phyloP scores from a whole-genome alignment of 768 basidiomycete genomes.

The Mycena belliarum region DNA sequence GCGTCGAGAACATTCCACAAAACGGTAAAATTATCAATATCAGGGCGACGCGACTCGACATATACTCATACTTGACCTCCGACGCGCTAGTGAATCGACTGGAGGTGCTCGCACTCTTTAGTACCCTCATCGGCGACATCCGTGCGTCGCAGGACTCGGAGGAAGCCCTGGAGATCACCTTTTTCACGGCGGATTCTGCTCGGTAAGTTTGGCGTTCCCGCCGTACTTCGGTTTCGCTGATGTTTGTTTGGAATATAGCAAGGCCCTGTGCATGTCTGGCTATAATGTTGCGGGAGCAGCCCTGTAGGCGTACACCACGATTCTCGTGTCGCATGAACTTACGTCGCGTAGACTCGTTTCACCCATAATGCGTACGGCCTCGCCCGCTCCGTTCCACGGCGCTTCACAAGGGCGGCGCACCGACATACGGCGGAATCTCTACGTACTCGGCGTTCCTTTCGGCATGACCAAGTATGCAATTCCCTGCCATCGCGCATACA shows the following conservation, averaged over 20 bases:
- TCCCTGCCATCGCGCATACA: background rate
- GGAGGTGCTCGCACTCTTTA: constrained; percentile 60
- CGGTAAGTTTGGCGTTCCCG: constrained; percentile 38
- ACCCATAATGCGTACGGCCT: constrained; percentile 27
- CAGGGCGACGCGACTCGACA: background rate
- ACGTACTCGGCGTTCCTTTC: constrained; percentile 83
- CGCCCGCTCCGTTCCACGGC: constrained; percentile 25
- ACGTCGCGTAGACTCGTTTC: constrained; percentile 38
- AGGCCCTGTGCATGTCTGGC: constrained; percentile 67
- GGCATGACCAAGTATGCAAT: constrained; percentile 69
- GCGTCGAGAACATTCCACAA: constrained; percentile 49
- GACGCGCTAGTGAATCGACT: constrained; percentile 34
- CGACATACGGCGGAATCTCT: constrained; percentile 75
- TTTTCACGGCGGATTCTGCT: constrained; percentile 52
- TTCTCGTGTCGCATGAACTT: constrained; percentile 16
- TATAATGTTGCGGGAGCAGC: constrained; percentile 55
- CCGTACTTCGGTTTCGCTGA: constrained; percentile 2
- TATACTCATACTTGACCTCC: constrained; percentile 2
- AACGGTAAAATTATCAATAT: constrained; percentile 31
- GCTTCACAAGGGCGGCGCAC: constrained; percentile 27
- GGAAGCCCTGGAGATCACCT: constrained; percentile 52
- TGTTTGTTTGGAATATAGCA: constrained; percentile 37
- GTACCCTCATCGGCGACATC: constrained; percentile 57
- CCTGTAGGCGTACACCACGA: no score
- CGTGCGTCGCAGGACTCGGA: constrained; percentile 44